Percentiles rank a stretch among this genome's conserved stretches.
These are phyloP conservation scores for Microsporum canis DNA, from an alignment of 2,329 filamentous ascomycete species.

Conservation along the genomic window DNA sequence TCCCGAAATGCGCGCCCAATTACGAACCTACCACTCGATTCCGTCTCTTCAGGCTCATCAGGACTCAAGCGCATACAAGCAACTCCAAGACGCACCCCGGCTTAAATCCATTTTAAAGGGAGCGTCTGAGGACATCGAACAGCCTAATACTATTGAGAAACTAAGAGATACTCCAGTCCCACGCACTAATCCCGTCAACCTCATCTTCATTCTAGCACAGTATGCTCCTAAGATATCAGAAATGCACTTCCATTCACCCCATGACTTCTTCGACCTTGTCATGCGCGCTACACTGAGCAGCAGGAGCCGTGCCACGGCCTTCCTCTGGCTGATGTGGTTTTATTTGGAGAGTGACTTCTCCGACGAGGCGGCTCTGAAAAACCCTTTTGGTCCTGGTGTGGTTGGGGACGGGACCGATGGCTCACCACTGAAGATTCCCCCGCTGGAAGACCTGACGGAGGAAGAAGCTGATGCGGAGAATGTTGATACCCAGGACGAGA, in stretches of 20 bases:
- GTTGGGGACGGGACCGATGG: conserved; percentile 34
- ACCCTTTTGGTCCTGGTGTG: conserved; percentile 63
- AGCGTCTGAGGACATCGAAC: conserved; percentile 78
- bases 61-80: conserved; percentile 93
- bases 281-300: conserved; percentile 82
- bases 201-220: conserved; percentile 88
- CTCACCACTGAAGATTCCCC: conserved; percentile 38
- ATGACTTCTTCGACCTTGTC: conserved; percentile 92
- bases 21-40: conserved; percentile 96
- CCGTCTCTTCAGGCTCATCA: conserved; percentile 90
- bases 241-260: conserved; percentile 70
- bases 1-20: conserved; percentile 94
- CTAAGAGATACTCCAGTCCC: conserved; percentile 58
- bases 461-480: conserved; percentile 42
- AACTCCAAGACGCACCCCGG: conserved; percentile 88
- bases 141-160: conserved; percentile 72
- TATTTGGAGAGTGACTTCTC: conserved; percentile 95
- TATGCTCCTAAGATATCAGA: conserved; percentile 87
- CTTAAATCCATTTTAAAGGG: conserved; percentile 96
- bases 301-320: conserved; percentile 70
- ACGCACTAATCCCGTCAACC: conserved; percentile 92
- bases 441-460: conserved; percentile 38
- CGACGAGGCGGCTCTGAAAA: conserved; percentile 72
- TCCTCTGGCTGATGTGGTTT: conserved; percentile 98
- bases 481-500: conserved; percentile 38